Evolutionary conservation across 75 land plant genomes (phyloP), one percentile per base, ranked within the genome.

Genomic region (Pinus albicaulis): DNA sequence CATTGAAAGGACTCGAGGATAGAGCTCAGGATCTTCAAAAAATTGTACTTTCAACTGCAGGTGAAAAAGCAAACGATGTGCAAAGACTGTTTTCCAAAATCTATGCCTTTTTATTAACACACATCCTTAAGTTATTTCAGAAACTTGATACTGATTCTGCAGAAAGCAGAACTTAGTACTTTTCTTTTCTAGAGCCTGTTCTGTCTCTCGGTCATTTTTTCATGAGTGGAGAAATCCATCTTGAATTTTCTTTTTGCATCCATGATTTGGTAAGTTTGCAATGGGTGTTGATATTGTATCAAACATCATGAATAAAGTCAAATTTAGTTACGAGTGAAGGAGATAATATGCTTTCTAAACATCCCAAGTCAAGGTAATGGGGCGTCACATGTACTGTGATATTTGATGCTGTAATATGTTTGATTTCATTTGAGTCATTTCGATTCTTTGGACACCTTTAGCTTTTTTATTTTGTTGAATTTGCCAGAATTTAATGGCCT

Each of bases 1-100:
- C 71, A 22, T 41, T 64, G 31, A 36, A 23, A 68, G 53, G 52
- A 20, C 41, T 68, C 10, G 71, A 68, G 23, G 48, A 68, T 36
- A 36, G 23, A 41, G 48, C 23, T 68, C 10, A 36, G 41, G 48
- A 38, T 41, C 52, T 68, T 19, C 48, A 38, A 10, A n/a, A 41
- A 17, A 22, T 38, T 7, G 7, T 38, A 41, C 22, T 68, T 68
- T n/a, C n/a, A 3, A 19, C 7, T 38, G 48, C n/a, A 36, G 20
- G 28, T 38, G 44, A 66, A 66, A 66, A 66, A 38, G n/a, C 70
- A 68, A 68, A 68, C 23, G 15, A 68, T 41, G 48, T 41, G 23
- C 52, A 41, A 41, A 68, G 48, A 64, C 19, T 64, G 38, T 64
- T 31, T 19, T 34, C 68, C 6, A 34, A 7, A 64, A 64, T 64